Base-by-base conservation (phyloP, 371 early-diverging fungal genomes). In the Basidiobolus meristosporus region DNA sequence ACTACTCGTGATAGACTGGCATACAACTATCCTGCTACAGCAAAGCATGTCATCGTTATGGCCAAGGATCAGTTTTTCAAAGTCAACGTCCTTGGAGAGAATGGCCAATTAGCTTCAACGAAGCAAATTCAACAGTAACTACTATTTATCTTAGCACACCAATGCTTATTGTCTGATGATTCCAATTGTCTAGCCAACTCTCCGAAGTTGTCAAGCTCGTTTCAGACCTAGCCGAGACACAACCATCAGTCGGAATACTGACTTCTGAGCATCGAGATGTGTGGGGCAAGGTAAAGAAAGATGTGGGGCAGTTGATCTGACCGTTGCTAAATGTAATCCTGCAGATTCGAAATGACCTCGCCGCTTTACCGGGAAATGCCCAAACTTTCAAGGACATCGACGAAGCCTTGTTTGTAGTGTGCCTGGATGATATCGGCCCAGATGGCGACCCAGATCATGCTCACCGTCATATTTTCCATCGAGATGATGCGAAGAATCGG, bases 201-300 rank as follows among this genome's bases (percentile, higher is more conserved):
- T 51, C 45, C 6, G 40, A 53, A n/a, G 70, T 80, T 0, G 65
- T 72, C 3, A 50, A 67, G 7, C 60, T 66, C 31, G 74, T 81
- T 12, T 68, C 57, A 6, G 46, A 52, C n/a, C 16, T 20, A 7
- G 54, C 47, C 10, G 54, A 65, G 26, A 50, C 51, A 37, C 71
- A 64, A 42, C 64, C 76, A n/a, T 62, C 82, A 10, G 65, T 92
- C 3, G 78, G 86, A 15, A 29, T 84, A 12, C 59, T 90, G 41
- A 85, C 90, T 0, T 69, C 76, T 1, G 77, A 79, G 32, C 77
- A 91, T 54, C 77, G 95, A 19, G 88, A 88, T 55, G 70, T 63
- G 4, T 91, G 91, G 92, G 76, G 83, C 14, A 53, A 54, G 38
- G 73, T 34, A 34, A 34, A 18, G 14, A 34, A 4, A 30, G 14